Evolutionary conservation across 441 rosid genomes (phyloP), one percentile per base, ranked within the genome.

Genomic region (Capsella rubella): DNA sequence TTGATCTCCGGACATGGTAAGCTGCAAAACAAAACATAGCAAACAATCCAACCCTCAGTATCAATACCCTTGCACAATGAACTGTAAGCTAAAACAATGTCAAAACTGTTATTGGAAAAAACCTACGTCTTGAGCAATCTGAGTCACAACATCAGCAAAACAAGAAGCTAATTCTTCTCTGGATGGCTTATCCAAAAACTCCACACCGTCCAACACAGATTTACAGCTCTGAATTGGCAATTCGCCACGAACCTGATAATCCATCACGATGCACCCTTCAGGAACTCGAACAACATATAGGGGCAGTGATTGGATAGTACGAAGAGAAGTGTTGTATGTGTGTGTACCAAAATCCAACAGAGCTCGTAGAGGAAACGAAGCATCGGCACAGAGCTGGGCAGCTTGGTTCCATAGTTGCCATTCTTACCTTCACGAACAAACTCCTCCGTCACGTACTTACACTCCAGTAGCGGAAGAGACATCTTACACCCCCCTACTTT

Each of bases 281-380:
- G 52, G 37, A 72, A 72, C 67, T 42, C 76, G 69, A 46, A 76
- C 65, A 14, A 45, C 13, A 57, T 35, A 56, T 71, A 77, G 0
- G 68, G 51, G 10, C 10, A 37, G 50, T 37, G 70, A 54, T 74
- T 55, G 58, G 73, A 67, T 39, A 80, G 45, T 49, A 62, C 12
- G 71, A 47, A 74, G 59, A 64, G 11, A 18, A 47, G 45, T 68
- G 43, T 69, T 46, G 60, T n/a, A 52, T 70, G 42, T 42, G 60
- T 58, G 64, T 81, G 53, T 82, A 96, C 98, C 97, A 84, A 64
- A 76, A 81, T 64, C 85, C 84, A 89, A 84, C 93, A 89, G 72
- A 90, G 88, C 90, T 96, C 99, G 83, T 86, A 94, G 69, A 94
- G 90, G 83, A 96, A 96, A 59, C 98, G 99, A 60, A 90, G 93